A percentile compares a stretch with the other conserved stretches of the same genome.
These are phyloP conservation scores for Verbena officinalis DNA, from an alignment of 257 asterid genomes.

Conservation along the genomic window DNA sequence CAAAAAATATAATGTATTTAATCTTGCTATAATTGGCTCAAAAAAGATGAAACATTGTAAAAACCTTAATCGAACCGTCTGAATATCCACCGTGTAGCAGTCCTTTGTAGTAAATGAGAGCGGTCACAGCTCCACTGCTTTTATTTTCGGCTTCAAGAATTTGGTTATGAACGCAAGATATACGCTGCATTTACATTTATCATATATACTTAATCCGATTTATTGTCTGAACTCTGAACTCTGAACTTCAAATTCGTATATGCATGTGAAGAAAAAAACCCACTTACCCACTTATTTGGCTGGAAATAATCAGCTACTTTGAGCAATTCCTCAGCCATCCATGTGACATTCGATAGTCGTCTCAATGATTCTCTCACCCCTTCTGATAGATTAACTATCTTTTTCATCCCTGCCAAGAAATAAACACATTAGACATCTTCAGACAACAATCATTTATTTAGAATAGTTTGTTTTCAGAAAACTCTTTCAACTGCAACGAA, in stretches of 20 bases:
- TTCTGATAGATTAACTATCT: conserved; percentile 69
- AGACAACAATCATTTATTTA: neutral
- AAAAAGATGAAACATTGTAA: conserved; percentile 19
- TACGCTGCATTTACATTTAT: conserved; percentile 57
- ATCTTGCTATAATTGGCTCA: neutral
- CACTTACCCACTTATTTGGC: conserved; percentile 95
- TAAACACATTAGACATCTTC: neutral
- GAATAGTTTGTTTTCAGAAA: neutral
- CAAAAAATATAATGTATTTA: neutral
- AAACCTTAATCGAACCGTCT: conserved; percentile 93
- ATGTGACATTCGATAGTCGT: conserved; percentile 76
- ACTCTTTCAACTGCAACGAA: neutral
- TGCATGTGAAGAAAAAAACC: neutral
- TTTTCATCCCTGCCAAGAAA: conserved; percentile 71
- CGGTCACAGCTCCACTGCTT: conserved; percentile 75
- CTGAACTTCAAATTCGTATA: neutral
- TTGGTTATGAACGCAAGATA: conserved; percentile 94
- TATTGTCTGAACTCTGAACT: neutral
- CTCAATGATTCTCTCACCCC: conserved; percentile 89
- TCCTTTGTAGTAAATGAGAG: conserved; percentile 82
- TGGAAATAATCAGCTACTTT: conserved; percentile 92
- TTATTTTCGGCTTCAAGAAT: conserved; percentile 65
- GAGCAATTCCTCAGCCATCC: conserved; percentile 97
- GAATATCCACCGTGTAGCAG: conserved; percentile 74
- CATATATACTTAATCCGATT: conserved; percentile 23